A percentile compares a stretch with the other conserved stretches of the same genome.
Evolutionary conservation across 257 asterid species (phyloP).

Genomic region (Fraxinus pennsylvanica): DNA sequence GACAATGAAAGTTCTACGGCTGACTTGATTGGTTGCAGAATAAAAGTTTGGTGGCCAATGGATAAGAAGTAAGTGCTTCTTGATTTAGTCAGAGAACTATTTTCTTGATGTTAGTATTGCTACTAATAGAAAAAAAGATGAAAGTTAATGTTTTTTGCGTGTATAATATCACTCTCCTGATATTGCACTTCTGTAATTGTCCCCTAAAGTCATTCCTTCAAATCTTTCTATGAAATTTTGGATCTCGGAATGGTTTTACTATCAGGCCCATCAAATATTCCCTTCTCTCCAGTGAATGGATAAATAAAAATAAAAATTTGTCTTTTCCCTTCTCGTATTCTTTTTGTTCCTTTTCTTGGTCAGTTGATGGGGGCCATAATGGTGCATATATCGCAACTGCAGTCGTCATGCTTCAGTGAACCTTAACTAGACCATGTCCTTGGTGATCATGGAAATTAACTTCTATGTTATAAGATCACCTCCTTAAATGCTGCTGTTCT

Average conservation of each 20-base stretch:
- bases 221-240: background rate
- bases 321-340: conserved; percentile 10
- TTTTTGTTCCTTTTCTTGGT: background rate
- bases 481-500: conserved; percentile 1
- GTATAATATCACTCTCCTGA: conserved; percentile 3
- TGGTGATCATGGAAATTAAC: conserved; percentile 7
- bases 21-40: conserved; percentile 80
- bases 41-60: conserved; percentile 99
- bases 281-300: conserved; percentile 4
- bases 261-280: background rate
- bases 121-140: background rate
- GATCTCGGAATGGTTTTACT: background rate
- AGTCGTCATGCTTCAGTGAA: conserved; percentile 9
- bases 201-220: conserved; percentile 14
- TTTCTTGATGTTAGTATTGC: conserved; percentile 24
- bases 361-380: background rate
- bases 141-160: conserved; percentile 16
- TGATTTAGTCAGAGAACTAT: conserved; percentile 25
- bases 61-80: conserved; percentile 75
- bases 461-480: background rate
- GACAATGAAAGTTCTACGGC: conserved; percentile 45
- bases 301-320: background rate
- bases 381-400: conserved; percentile 14
- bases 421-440: conserved; percentile 1
- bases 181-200: background rate